Base-by-base conservation (phyloP, 345 rosid species). In the Populus pruinosa region DNA sequence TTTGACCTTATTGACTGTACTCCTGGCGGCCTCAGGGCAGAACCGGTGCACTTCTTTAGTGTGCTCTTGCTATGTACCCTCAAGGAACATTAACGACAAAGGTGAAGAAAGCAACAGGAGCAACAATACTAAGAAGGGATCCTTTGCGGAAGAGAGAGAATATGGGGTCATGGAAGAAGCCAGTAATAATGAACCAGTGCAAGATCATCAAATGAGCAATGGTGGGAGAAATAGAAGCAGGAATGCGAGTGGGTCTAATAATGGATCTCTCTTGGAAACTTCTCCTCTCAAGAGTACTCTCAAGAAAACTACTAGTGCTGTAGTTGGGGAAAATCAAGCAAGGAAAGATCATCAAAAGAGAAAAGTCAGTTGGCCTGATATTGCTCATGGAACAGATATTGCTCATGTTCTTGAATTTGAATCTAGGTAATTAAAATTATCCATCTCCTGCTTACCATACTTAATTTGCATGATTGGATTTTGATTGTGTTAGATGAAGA, bases 331-430 rank as follows among this genome's bases (percentile, higher is more conserved):
- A 38, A 43, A 49, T 53, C 89, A 78, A 59, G 77, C 43, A 43
- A 78, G 73, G n/a, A 18, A 63, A 49, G 87, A 87, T 11, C 72
- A 43, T 21, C 72, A 41, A 70, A 84, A 72, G 83, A 91, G 89
- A 86, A 91, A 87, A 86, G 97, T 92, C 8, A 90, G 83, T 71
- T 92, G 97, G 97, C 87, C 91, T 38, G 95, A 92, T 86, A n/a
- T 9, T 56, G 92, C 90, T 59, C 88, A 87, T 27, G 97, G 97
- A 67, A 85, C 82, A 77, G 97, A 92, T 83, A 91, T 91, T 81
- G 92, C 92, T 69, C 92, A 87, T 82, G 87, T 91, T 87, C 89
- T 79, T 39, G 97, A 91, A 80, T 92, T 92, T 68, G 89, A 91
- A 75, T 88, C 88, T 2, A 88, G 95, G 93, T 92, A 88, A 41